Evolutionary conservation across 192 early-diverging fungal genomes (phyloP).

Genomic region (Anaeromyces robustus): DNA sequence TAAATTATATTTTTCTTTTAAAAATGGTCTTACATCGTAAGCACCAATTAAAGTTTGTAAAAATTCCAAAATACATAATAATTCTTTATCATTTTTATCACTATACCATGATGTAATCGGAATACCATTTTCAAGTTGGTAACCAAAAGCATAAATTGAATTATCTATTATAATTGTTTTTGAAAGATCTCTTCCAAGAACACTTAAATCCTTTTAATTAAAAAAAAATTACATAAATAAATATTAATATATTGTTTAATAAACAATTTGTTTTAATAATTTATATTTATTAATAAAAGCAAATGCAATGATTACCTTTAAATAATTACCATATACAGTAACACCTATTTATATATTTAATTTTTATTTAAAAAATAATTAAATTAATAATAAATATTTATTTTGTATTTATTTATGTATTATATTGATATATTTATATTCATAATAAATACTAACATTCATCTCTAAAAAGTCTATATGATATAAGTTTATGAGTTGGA

Average conservation of each 20-base stretch:
- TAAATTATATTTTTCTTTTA: neutral
- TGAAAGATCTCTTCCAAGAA: constrained; percentile 47
- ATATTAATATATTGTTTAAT: no score
- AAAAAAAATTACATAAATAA: no score
- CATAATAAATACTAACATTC: constrained; percentile 21
- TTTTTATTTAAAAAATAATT: no score
- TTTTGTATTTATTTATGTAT: no score
- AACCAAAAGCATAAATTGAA: constrained; percentile 56
- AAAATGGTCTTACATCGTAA: constrained; percentile 38
- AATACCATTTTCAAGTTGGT: constrained; percentile 30
- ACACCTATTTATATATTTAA: neutral
- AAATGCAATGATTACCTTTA: neutral
- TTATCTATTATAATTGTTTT: constrained; percentile 55
- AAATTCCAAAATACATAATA: constrained; percentile 39
- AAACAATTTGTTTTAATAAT: no score
- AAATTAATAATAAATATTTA: no score
- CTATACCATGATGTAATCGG: constrained; percentile 61
- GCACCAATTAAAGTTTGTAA: constrained; percentile 33
- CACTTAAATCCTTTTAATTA: constrained; percentile 44
- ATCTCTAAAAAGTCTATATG: constrained; percentile 35
- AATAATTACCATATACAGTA: neutral
- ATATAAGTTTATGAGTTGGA: neutral
- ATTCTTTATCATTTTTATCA: constrained; percentile 45
- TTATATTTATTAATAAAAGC: no score
- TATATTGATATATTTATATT: no score